Evolutionary conservation across 148 eudicot genomes (phyloP), one percentile per base, ranked within the genome.

Genomic region (Polygonum aviculare): DNA sequence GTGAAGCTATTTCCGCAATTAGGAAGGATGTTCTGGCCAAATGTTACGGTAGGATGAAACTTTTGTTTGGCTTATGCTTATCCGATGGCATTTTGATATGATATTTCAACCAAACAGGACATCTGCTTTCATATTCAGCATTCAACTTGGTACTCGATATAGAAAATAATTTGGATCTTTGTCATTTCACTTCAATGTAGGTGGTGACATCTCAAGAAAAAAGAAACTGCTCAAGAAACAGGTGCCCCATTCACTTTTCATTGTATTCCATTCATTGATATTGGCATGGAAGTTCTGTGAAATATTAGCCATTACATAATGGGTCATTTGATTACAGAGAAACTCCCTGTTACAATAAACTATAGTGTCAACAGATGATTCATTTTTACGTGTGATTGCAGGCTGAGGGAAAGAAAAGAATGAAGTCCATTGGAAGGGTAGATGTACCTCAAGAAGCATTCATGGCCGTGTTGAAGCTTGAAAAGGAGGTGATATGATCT

Each of bases 401-500:
- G 98, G 98, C 98, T 55, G 98, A 89, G 79, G 98, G 98, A 60
- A 94, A 94, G 87, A 94, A 94, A 83, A 85, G 98, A 86, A 94
- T 94, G 98, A 94, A 94, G 86, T 79, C 98, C 12, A 87, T 94
- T 50, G 98, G 98, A 44, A 88, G 84, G 80, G 96, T 94, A 71
- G 97, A 92, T 77, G 97, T 94, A 72, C 98, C 98, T 39, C 98
- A 94, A 84, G 98, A 94, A 87, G 98, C 98, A 77, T 94, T 94
- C 80, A 94, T 94, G 98, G 98, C 98, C 31, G 97, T 94, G 35
- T 81, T 94, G 63, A 94, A 94, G 87, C 98, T 94, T 62, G 98
- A 94, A 77, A 94, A 94, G 78, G 98, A 92, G 85, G 98, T 92
- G 16, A 80, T 92, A 65, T 94, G 83, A 92, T 85, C 76, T 75